Evolutionary conservation across 805 yeast species (phyloP), one percentile per base, ranked within the genome.

Genomic region (Metschnikowia kunwiensis): DNA sequence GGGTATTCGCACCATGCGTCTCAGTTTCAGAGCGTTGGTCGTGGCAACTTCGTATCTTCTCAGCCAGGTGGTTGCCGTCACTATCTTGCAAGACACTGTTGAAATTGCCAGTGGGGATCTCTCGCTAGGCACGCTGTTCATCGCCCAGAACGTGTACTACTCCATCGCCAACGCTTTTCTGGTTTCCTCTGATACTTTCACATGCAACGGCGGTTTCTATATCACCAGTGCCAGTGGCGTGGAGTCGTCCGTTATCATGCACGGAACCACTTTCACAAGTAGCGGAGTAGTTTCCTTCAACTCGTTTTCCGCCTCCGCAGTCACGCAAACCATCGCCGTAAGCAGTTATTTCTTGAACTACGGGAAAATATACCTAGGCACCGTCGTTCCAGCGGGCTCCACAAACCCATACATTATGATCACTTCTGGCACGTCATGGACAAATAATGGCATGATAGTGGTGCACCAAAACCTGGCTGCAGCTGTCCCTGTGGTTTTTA

Each of bases 261-360:
- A 24, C 14, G 39, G 39, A 3, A 5, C 22, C 11, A 21, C 27
- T 7, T 40, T 40, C 25, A 12, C n/a, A 12, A 42, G 43, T 32
- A 18, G 18, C 25, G 65, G 65, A n/a, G 38, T 34, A 10, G 34
- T 53, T 26, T 10, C 57, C 10, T 57, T 55, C 32, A 50, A 58
- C 30, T 39, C 61, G 5, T 23, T 46, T 9, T 32, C 40, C 21
- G 34, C 55, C 2, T 15, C 41, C 5, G 32, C 43, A 13, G 44
- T 50, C n/a, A 34, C 40, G 10, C 56, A 42, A 34, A 27, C 25
- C 23, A 38, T 59, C 16, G 37, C 34, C 23, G 39, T 49, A 6
- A 22, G 27, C 6, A 29, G 30, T 5, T 21, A 37, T 9, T 57
- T 55, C 35, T 10, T 14, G 15, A 57, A 60, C 33, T 42, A 48